Evolutionary conservation across 768 basidiomycete genomes (phyloP).

Genomic region (Kondoa subrosea): DNA sequence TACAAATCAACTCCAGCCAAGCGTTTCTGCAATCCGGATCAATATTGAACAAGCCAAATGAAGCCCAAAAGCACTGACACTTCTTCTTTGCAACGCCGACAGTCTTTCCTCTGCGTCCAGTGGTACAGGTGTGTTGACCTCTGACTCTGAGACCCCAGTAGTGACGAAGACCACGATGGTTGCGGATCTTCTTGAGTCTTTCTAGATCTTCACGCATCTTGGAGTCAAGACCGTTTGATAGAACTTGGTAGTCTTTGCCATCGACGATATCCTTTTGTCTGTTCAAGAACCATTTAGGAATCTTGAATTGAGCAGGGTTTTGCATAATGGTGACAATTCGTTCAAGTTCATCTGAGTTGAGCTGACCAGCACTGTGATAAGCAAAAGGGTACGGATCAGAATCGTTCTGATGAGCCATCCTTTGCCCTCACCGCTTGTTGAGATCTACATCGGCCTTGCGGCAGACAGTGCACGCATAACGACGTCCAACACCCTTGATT

Average conservation of each 20-base stretch:
- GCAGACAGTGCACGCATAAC: slow-evolving; percentile 97
- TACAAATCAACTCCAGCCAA: too few species aligned
- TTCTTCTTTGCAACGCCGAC: slow-evolving; percentile 88
- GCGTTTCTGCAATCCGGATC: too few species aligned
- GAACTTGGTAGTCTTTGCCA: slow-evolving; percentile 86
- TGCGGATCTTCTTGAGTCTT: slow-evolving; percentile 95
- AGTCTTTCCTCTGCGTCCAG: slow-evolving; percentile 74
- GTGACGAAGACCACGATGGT: slow-evolving; percentile 82
- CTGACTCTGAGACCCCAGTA: slow-evolving; percentile 39
- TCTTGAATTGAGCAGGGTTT: slow-evolving; percentile 98
- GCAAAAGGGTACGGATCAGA: not conserved
- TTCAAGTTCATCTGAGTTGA: slow-evolving; percentile 98
- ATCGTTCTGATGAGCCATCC: not conserved
- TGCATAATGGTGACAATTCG: slow-evolving; percentile 98
- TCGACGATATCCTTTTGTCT: slow-evolving; percentile 96
- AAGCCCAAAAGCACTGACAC: too few species aligned
- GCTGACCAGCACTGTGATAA: slow-evolving; percentile 69
- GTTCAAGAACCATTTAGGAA: slow-evolving; percentile 98
- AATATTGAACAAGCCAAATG: too few species aligned
- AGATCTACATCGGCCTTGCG: slow-evolving; percentile 99
- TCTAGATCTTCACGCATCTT: slow-evolving; percentile 97
- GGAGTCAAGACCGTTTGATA: slow-evolving; percentile 92
- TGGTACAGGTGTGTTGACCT: slow-evolving; percentile 99
- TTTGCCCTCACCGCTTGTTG: slow-evolving; percentile 71
- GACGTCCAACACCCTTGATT: slow-evolving; percentile 99